Evolutionary conservation across 805 yeast species (phyloP), one percentile per base, ranked within the genome.

Genomic region (Isabelozyma rhagii): DNA sequence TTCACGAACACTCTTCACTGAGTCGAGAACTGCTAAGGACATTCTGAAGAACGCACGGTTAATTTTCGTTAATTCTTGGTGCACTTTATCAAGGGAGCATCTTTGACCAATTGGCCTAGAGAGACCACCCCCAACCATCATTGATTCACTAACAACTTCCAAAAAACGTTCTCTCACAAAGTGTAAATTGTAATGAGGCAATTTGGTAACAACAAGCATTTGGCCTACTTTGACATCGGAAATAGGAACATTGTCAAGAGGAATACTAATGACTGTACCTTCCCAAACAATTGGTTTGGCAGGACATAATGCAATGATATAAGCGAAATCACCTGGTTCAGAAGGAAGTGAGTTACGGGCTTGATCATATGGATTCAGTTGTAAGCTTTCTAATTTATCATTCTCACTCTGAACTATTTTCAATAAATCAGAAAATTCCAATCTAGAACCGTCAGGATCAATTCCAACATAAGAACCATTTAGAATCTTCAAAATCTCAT

Each of bases 221-320:
- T 84, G 82, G 2, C 96, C 94, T 9, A 80, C 81, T 51, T 77
- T 79, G n/a, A 87, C 71, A 49, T 83, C 85, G 21, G 81, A 72
- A 3, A 78, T 67, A 0, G 84, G 80, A 3, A 79, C 69, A 3
- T 67, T 60, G 9, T 71, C 76, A 11, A 81, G 64, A 11, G 76
- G 74, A 5, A 88, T 63, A 41, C 83, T 79, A 39, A 84, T 77
- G 54, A 87, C 83, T 14, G 81, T 77, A 4, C 97, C 97, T 52
- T 87, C 91, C 98, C 98, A 93, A 45, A 88, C 82, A 67, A 92
- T 79, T 0, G 97, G 96, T 58, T 89, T 89, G 2, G 85, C 78
- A 0, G 96, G 91, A 58, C 89, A 84, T 4, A 92, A 67, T 0
- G 89, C 85, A 27, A 91, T 58, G 11, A 89, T 78, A 55, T 88